Conservation (phyloP, 768 basidiomycete genomes). For the Trametes maxima region DNA sequence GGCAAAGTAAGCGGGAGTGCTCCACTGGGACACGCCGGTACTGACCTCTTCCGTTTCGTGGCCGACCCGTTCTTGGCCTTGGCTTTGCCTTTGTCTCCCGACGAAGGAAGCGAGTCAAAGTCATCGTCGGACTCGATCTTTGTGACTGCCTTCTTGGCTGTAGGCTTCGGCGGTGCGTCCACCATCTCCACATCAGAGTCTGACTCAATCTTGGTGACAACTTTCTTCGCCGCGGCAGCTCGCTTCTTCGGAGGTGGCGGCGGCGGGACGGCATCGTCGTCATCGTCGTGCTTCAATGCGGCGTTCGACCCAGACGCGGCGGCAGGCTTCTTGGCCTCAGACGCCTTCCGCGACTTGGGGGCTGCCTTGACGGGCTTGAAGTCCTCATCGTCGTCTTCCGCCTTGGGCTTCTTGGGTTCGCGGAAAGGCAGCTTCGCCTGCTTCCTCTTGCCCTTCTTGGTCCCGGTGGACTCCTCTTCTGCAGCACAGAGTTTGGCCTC, state of each 20-base stretch:
- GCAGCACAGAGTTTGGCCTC: constrained; percentile 44
- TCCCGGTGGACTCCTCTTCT: constrained; percentile 42
- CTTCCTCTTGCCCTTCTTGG: constrained; percentile 58
- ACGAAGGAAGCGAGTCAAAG: constrained; percentile 34
- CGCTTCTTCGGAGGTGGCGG: constrained; percentile 40
- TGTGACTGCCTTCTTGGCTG: constrained; percentile 34
- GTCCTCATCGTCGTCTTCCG: constrained; percentile 51
- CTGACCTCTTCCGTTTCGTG: constrained; percentile 71
- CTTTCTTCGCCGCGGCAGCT: constrained; percentile 45
- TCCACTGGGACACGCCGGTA: neutral
- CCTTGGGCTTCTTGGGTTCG: constrained; percentile 43
- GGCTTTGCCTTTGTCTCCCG: constrained; percentile 44
- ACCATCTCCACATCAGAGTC: constrained; percentile 49
- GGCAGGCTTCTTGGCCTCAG: constrained; percentile 35
- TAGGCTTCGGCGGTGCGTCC: constrained; percentile 44
- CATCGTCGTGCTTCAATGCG: constrained; percentile 51
- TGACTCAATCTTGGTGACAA: constrained; percentile 43
- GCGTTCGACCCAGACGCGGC: constrained; percentile 46
- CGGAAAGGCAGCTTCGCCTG: constrained; percentile 56
- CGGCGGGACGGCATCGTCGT: constrained; percentile 34
- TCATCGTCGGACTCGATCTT: constrained; percentile 48
- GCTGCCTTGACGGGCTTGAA: constrained; percentile 55
- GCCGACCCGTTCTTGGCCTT: constrained; percentile 43
- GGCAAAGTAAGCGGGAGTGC: neutral
- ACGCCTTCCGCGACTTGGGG: constrained; percentile 37